Conservation (phyloP, 805 yeast genomes). For the Wickerhamomyces bovis region DNA sequence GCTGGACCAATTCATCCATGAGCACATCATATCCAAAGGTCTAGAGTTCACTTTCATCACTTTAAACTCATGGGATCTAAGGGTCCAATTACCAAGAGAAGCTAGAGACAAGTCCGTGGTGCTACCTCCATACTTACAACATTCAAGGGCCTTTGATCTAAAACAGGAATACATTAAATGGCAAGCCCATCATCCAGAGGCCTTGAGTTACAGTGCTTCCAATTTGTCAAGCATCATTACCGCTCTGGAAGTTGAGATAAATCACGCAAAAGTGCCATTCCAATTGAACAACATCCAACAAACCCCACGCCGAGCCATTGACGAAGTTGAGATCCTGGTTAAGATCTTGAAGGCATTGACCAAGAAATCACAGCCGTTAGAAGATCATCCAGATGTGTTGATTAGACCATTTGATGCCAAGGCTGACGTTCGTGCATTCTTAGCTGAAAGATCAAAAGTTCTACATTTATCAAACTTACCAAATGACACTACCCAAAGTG, state of each 20-base stretch:
- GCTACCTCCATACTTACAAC: conserved; percentile 69
- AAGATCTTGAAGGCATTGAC: conserved; percentile 41
- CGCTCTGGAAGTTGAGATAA: conserved; percentile 24
- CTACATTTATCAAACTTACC: conserved; percentile 77
- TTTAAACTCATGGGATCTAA: conserved; percentile 60
- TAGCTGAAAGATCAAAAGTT: conserved; percentile 70
- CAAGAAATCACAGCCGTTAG: conserved; percentile 40
- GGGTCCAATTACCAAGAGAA: conserved; percentile 75
- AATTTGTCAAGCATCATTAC: conserved; percentile 23
- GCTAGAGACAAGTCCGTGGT: conserved; percentile 69
- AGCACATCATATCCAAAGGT: conserved; percentile 33
- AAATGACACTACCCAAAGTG: conserved; percentile 82
- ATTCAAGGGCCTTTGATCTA: conserved; percentile 72
- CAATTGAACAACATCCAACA: conserved; percentile 11
- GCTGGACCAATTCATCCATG: conserved; percentile 47
- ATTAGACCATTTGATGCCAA: conserved; percentile 71
- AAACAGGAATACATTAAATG: conserved; percentile 67
- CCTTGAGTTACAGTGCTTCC: conserved; percentile 26
- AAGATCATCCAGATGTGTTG: conserved; percentile 48
- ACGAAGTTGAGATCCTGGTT: conserved; percentile 40
- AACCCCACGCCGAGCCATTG: conserved; percentile 36
- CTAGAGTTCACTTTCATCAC: conserved; percentile 62
- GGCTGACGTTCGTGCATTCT: conserved; percentile 64
- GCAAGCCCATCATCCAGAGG: conserved; percentile 59
- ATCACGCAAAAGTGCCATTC: conserved; percentile 15